phyloP scores from a whole-genome alignment of 768 basidiomycete genomes.

The Auriscalpium vulgare region DNA sequence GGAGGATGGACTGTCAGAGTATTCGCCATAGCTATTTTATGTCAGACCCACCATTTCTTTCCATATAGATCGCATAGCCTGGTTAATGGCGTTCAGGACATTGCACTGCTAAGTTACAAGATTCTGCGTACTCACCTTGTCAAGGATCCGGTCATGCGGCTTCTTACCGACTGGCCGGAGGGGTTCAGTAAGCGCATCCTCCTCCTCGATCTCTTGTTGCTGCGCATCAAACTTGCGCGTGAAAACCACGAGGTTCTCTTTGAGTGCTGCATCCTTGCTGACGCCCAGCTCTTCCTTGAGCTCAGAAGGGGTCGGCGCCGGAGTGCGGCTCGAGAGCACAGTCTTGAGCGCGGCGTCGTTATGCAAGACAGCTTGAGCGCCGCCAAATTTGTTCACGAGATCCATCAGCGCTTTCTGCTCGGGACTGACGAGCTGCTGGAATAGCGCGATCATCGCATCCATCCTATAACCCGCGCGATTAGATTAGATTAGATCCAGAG shows the following conservation, averaged over 20 bases:
- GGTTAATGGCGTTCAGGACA: background rate
- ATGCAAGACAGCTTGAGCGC: constrained; percentile 10
- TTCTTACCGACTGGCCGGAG: constrained; percentile 12
- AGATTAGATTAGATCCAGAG: background rate
- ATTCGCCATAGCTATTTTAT: background rate
- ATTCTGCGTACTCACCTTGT: constrained; percentile 10
- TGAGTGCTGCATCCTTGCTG: constrained; percentile 10
- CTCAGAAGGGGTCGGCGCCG: constrained; percentile 4
- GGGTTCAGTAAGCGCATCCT: constrained; percentile 3
- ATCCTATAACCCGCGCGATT: background rate
- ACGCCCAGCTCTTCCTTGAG: constrained; percentile 12
- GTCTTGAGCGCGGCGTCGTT: constrained; percentile 10
- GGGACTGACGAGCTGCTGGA: constrained; percentile 1
- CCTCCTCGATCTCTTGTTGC: background rate
- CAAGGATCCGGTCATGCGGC: constrained; percentile 17
- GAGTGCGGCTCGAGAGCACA: constrained; percentile 8
- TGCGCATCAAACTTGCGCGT: constrained; percentile 11
- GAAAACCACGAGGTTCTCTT: constrained; percentile 11
- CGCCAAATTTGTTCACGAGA: constrained; percentile 15
- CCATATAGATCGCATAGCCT: constrained; percentile 10
- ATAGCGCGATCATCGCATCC: constrained; percentile 5
- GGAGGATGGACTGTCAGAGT: background rate
- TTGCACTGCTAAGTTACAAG: background rate
- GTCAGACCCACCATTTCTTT: constrained; percentile 15
- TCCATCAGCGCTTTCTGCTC: constrained; percentile 1